phyloP scores from a whole-genome alignment of 805 yeast genomes.

The Ogataea populi-albae region DNA sequence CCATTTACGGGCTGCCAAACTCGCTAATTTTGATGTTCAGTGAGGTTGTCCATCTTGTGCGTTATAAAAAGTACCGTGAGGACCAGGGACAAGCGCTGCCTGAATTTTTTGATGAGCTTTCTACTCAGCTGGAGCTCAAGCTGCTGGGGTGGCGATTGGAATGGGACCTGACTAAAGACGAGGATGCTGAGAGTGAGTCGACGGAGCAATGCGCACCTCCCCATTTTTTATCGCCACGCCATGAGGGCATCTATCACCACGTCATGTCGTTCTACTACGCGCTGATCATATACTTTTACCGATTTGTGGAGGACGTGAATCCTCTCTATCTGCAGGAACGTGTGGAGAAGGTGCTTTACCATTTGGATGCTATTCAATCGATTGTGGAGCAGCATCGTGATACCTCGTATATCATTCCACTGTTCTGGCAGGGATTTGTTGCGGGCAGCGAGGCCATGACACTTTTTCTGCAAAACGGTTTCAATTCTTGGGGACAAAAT shows the following conservation, averaged over 20 bases:
- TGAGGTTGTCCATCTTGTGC: constrained; percentile 64
- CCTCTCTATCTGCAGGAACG: constrained; percentile 59
- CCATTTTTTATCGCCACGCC: constrained; percentile 48
- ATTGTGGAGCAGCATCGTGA: constrained; percentile 49
- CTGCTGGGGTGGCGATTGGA: constrained; percentile 68
- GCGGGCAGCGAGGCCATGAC: constrained; percentile 80
- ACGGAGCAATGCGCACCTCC: constrained; percentile 12
- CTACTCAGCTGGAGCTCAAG: constrained; percentile 45
- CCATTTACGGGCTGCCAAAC: constrained; percentile 81
- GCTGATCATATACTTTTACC: constrained; percentile 64
- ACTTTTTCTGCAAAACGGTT: constrained; percentile 56
- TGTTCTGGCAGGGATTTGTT: constrained; percentile 87
- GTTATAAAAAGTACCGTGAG: constrained; percentile 56
- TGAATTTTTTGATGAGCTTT: constrained; percentile 31
- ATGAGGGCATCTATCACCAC: constrained; percentile 77
- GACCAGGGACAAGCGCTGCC: constrained; percentile 35
- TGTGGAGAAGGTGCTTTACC: constrained; percentile 58
- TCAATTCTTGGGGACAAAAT: constrained; percentile 70
- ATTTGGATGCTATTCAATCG: constrained; percentile 58
- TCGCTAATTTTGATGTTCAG: constrained; percentile 70
- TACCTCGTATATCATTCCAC: constrained; percentile 61
- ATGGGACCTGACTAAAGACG: constrained; percentile 53
- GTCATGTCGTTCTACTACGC: constrained; percentile 76
- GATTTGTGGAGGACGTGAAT: constrained; percentile 55
- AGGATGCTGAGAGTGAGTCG: constrained; percentile 20